A percentile compares a stretch with the other conserved stretches of the same genome.
Evolutionary conservation across 331 rosid genomes (phyloP).

Genomic region (Pyrus hybrid): DNA sequence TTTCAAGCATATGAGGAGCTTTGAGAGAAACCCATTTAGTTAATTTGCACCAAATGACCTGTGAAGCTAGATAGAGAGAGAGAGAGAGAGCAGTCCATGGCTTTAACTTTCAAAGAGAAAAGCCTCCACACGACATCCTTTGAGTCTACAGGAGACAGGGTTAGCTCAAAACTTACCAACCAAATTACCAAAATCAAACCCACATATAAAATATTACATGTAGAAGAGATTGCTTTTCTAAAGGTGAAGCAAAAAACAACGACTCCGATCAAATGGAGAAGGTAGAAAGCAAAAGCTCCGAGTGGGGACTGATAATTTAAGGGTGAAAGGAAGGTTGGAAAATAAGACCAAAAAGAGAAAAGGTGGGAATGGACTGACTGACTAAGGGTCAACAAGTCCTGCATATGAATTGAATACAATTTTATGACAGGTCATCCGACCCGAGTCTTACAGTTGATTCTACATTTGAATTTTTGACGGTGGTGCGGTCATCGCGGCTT

Average conservation of each 20-base stretch:
- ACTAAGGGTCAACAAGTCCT: too few relatives aligned
- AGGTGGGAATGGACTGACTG: neutral
- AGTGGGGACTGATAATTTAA: neutral
- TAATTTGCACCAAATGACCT: slow-evolving; percentile 13
- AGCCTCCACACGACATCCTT: slow-evolving; percentile 42
- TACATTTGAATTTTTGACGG: too few relatives aligned
- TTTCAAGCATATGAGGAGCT: neutral
- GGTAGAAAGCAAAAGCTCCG: neutral
- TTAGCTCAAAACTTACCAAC: slow-evolving; percentile 28
- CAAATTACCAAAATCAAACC: neutral
- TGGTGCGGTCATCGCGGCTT: too few relatives aligned
- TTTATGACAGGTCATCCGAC: too few relatives aligned
- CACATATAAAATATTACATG: neutral
- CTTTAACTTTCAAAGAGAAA: neutral
- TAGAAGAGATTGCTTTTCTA: neutral
- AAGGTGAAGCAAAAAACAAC: too few relatives aligned
- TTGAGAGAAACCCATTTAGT: slow-evolving; percentile 15
- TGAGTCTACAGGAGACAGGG: neutral
- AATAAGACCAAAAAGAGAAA: neutral
- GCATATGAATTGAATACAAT: too few relatives aligned
- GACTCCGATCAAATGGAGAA: neutral
- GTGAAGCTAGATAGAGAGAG: neutral
- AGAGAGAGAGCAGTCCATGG: neutral
- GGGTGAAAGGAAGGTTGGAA: neutral
- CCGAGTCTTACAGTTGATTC: too few relatives aligned